These are phyloP conservation scores for Leucosporidium scottii DNA, from an alignment of 768 basidiomycete genomes.

Conservation along the genomic window DNA sequence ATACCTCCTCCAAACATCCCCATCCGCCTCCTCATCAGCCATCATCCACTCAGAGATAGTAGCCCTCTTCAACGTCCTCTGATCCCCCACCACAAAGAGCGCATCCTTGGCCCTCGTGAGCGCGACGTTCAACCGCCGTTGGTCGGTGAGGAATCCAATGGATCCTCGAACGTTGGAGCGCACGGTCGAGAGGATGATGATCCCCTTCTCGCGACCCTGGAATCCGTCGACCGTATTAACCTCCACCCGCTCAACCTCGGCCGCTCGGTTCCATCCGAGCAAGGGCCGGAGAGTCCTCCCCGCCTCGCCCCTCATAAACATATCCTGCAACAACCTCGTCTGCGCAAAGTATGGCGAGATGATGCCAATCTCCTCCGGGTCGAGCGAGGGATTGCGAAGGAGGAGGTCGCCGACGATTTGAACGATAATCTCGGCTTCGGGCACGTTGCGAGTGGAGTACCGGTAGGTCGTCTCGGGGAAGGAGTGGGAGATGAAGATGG, in stretches of 20 bases:
- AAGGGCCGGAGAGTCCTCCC: slow-evolving; percentile 52
- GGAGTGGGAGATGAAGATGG: slow-evolving; percentile 71
- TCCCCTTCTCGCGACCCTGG: slow-evolving; percentile 86
- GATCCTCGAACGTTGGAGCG: slow-evolving; percentile 67
- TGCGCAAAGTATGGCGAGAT: slow-evolving; percentile 90
- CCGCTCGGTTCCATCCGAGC: slow-evolving; percentile 60
- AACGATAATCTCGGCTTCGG: slow-evolving; percentile 69
- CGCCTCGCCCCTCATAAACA: slow-evolving; percentile 16
- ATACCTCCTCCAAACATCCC: slow-evolving; percentile 20
- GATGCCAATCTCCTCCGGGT: slow-evolving; percentile 74
- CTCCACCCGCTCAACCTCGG: slow-evolving; percentile 74
- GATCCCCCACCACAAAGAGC: slow-evolving; percentile 67
- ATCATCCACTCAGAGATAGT: slow-evolving; percentile 11
- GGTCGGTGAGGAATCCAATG: slow-evolving; percentile 84
- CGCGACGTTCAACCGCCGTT: slow-evolving; percentile 79
- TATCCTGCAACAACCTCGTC: slow-evolving; percentile 58
- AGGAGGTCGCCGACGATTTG: slow-evolving; percentile 76
- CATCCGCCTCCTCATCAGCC: slow-evolving; percentile 23
- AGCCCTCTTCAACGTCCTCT: slow-evolving; percentile 23
- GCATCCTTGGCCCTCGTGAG: slow-evolving; percentile 80
- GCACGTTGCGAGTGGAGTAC: slow-evolving; percentile 67
- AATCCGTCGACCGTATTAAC: slow-evolving; percentile 92
- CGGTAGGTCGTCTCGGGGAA: slow-evolving; percentile 61
- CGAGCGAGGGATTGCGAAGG: slow-evolving; percentile 58
- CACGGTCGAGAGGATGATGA: slow-evolving; percentile 86